These are phyloP conservation scores for Aureobasidium sp. DNA, from an alignment of 2,329 filamentous ascomycete genomes.

Conservation along the genomic window DNA sequence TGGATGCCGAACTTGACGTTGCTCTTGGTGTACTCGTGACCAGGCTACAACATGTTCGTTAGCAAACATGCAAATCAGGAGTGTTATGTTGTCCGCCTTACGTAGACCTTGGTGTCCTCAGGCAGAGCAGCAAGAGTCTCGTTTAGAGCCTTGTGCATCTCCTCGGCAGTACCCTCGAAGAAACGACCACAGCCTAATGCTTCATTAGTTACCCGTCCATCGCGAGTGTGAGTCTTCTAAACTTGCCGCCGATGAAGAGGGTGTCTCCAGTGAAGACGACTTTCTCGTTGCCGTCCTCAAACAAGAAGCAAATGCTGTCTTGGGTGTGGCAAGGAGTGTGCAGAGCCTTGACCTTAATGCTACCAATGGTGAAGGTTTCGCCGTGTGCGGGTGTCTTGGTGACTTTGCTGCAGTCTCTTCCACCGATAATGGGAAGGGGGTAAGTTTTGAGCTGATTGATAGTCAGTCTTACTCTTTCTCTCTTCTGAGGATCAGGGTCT, in stretches of 20 bases:
- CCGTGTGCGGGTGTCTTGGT: constrained; percentile 67
- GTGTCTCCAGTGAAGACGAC: constrained; percentile 96
- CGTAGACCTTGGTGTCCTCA: constrained; percentile 85
- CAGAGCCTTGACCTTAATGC: constrained; percentile 74
- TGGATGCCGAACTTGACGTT: constrained; percentile 84
- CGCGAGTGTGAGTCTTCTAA: background rate
- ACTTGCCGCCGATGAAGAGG: constrained; percentile 77
- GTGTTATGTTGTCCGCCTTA: constrained; percentile 35
- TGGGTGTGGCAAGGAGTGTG: constrained; percentile 97
- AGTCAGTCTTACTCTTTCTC: background rate
- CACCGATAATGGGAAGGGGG: constrained; percentile 71
- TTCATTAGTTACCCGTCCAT: background rate
- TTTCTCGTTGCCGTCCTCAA: constrained; percentile 68
- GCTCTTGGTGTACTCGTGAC: constrained; percentile 96
- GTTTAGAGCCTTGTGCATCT: constrained; percentile 94
- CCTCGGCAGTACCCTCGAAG: constrained; percentile 83
- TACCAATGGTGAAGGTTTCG: constrained; percentile 71
- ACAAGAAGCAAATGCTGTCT: constrained; percentile 93
- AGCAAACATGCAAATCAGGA: background rate
- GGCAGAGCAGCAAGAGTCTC: constrained; percentile 71
- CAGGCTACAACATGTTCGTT: constrained; percentile 50
- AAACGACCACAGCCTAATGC: constrained; percentile 77
- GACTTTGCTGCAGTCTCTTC: constrained; percentile 75
- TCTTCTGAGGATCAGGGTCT: background rate
- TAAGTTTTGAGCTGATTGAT: constrained; percentile 46